Evolutionary conservation across 306 rosid species (phyloP), one percentile per base, ranked within the genome.

Genomic region (Castanopsis chinensis): DNA sequence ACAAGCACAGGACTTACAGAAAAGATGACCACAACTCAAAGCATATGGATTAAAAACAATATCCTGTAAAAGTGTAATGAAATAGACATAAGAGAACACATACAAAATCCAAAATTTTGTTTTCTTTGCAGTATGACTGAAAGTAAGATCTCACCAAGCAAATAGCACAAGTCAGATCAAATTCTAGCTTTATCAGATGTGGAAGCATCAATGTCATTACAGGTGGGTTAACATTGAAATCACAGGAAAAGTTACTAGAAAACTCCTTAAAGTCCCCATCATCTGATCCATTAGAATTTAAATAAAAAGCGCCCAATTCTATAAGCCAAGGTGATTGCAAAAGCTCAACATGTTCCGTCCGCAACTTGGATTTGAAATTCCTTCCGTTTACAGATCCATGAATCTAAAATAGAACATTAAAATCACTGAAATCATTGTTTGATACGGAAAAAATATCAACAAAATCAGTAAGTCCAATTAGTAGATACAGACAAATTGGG

Each of bases 1-100:
- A 87, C 99, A 94, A 82, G 90, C 94, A 82, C 99, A 94, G 41
- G 97, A 85, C 81, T 94, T 94, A 90, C 97, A 94, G 76, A 92
- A 94, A 75, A 92, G 82, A 84, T 94, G 99, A 18, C 97, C 97
- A 82, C 99, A 92, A 72, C 91, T 81, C 91, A 95, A 81, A 72
- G 98, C 94, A 87, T 89, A 92, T 25, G 99, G 93, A 79, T 92
- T 87, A 84, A 94, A 92, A 61, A 91, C 85, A 27, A 76, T 73
- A 27, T 92, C 99, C 97, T 94, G 81, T 25, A 27, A 88, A 23
- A 82, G 69, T 76, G 76, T 13, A 69, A 45, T 45, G 67, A 78
- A 82, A 32, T 51, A 56, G 54, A 76, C 32, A 69, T 67, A 73
- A 76, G 73, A 67, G 73, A 64, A 69, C 74, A 72, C 20, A 23